These are phyloP conservation scores for Pythium phragmiticola DNA, from an alignment of 352 stramenopile species.

Conservation along the genomic window DNA sequence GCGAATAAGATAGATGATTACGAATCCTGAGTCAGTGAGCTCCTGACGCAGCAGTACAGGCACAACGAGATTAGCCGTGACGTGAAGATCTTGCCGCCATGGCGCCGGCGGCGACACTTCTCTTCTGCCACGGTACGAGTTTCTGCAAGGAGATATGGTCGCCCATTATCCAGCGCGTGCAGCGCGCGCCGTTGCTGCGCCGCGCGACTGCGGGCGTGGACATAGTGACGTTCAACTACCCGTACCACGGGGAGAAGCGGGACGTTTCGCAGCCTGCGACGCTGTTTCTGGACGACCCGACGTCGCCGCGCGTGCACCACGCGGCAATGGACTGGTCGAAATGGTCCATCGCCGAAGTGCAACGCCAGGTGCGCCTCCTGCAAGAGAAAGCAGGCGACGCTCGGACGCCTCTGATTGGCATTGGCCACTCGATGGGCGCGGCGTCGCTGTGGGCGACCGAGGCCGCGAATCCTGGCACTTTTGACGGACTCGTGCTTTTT, in stretches of 20 bases:
- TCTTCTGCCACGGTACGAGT: slow-evolving; percentile 49
- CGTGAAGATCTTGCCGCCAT: background rate
- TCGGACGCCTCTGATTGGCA: slow-evolving; percentile 40
- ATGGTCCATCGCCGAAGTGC: slow-evolving; percentile 24
- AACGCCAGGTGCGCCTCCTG: slow-evolving; percentile 11
- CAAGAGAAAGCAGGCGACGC: slow-evolving; percentile 10
- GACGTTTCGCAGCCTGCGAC: slow-evolving; percentile 35
- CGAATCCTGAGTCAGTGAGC: too few relatives aligned
- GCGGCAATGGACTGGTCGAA: slow-evolving; percentile 32
- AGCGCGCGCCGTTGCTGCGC: slow-evolving; percentile 32
- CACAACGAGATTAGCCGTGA: too few relatives aligned
- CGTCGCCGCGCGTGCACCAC: slow-evolving; percentile 33
- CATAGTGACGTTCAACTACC: slow-evolving; percentile 35
- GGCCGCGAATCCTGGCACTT: background rate
- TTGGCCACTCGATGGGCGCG: slow-evolving; percentile 50
- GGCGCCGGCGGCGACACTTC: slow-evolving; percentile 21
- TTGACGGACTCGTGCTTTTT: too few relatives aligned
- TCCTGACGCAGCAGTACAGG: too few relatives aligned
- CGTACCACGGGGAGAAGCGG: slow-evolving; percentile 40
- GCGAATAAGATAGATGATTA: too few relatives aligned
- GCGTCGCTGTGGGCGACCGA: slow-evolving; percentile 35
- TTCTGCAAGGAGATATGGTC: slow-evolving; percentile 56
- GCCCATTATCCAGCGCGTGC: slow-evolving; percentile 38
- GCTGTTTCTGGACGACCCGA: slow-evolving; percentile 27
- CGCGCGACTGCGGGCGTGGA: background rate